Conservation (phyloP, 1,284 basidiomycete species). For the Prillingera fragicola region DNA sequence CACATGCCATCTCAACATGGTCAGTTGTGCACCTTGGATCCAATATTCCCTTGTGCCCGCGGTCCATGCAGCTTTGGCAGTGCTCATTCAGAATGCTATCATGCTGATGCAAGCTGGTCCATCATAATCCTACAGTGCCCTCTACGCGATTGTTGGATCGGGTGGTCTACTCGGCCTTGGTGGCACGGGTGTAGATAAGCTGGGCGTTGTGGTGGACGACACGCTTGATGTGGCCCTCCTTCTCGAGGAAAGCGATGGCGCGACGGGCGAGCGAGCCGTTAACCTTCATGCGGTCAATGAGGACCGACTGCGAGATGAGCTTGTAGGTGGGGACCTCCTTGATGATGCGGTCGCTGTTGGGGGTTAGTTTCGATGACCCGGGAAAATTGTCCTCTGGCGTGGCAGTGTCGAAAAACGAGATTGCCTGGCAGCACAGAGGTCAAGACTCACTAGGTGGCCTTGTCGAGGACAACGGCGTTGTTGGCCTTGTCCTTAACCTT, state of each 20-base stretch:
- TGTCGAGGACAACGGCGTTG: constrained; percentile 82
- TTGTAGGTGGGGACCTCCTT: constrained; percentile 99
- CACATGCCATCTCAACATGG: too few relatives aligned
- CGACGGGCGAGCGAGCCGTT: constrained; percentile 91
- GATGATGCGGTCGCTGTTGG: constrained; percentile 87
- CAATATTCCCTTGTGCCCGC: too few relatives aligned
- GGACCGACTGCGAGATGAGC: constrained; percentile 94
- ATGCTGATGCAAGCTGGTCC: constrained; percentile 14
- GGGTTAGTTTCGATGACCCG: constrained; percentile 6
- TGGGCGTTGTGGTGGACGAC: constrained; percentile 95
- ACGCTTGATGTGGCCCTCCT: constrained; percentile 91
- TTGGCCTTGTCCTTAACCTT: constrained; percentile 99
- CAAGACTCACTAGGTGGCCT: constrained; percentile 52
- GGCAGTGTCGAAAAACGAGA: not conserved
- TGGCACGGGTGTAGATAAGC: constrained; percentile 62
- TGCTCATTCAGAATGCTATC: not conserved
- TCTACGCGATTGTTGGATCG: constrained; percentile 1
- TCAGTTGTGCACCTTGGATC: too few relatives aligned
- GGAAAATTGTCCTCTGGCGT: not conserved
- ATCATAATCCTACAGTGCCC: constrained; percentile 18
- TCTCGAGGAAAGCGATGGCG: constrained; percentile 89
- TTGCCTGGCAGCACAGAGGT: not conserved
- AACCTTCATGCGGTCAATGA: constrained; percentile 85
- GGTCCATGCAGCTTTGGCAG: too few relatives aligned
- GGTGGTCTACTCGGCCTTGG: constrained; percentile 39